Base-by-base conservation (phyloP, 1,139 yeast genomes). In the Zhuliangozyma parablackwelliae region DNA sequence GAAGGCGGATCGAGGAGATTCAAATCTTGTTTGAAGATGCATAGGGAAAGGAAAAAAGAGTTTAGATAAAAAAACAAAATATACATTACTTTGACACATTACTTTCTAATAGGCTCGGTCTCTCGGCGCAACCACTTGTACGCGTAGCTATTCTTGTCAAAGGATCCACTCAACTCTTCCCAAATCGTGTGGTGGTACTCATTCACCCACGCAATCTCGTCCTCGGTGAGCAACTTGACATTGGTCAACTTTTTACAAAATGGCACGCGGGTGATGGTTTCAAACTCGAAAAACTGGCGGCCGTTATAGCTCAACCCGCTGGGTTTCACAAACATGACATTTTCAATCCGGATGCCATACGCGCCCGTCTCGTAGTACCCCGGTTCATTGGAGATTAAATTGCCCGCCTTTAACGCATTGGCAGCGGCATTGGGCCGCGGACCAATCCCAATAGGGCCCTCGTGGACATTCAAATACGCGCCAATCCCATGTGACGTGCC, bases 401-500 rank as follows among this genome's bases (percentile, higher is more conserved):
- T 86, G 26, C 98, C 98, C 3, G 77, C 72, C 47, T 72, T 64
- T 41, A 85, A 68, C 2, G 74, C 61, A 30, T 69, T 64, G 8
- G 55, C 49, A 8, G 75, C 65, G n/a, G 72, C 72, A 31, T 59
- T 59, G 26, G 71, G 69, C 47, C 85, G 73, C 48, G 81, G 77
- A 2, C 96, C 94, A 50, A 92, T 84, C 8, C 97, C 96, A 41
- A 90, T 80, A 10, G 98, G 98, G 4, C 96, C 96, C 57, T 94
- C 97, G 57, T 94, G 98, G 30, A 92, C 98, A 54, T 92, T 92
- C 46, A 94, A 75, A 56, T 70, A 92, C 1, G 95, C 72, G 4
- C 97, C 98, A 36, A 94, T 80, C n/a, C 98, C 98, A 59, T 94
- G 99, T 2, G 97, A 94, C 1, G 98, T 94, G 24, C 98, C 97